Base-by-base conservation (phyloP, 768 basidiomycete genomes). In the Infundibulicybe gibba region DNA sequence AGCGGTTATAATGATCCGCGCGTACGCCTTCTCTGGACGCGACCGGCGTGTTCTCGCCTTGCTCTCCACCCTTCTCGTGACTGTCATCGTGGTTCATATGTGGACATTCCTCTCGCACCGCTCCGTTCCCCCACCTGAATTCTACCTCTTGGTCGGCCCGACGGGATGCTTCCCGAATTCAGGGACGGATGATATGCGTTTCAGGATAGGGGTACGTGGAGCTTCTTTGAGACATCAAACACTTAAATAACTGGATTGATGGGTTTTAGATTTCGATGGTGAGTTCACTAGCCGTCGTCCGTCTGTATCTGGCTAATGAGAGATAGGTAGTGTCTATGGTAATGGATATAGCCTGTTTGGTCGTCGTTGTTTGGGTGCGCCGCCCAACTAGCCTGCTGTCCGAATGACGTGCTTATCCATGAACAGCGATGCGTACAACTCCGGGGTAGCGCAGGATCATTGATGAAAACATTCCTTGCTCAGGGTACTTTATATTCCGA, bases 1-100 rank as follows among this genome's bases (percentile, higher is more conserved):
- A 73, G 72, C 58, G 40, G 71, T 75, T 20, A 72, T 75, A 64
- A 25, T 72, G 44, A 70, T 72, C 64, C 64, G 73, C 30, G 68
- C 72, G 14, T 70, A 70, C 43, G 73, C 69, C 6, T 75, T 75
- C 47, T 54, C 69, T 5, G 71, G 70, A 5, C 63, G 69, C 38
- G 64, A 58, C 41, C 51, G 47, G 35, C 51, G 46, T 8, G 48
- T 70, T 21, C 59, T 72, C 4, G 41, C 45, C 8, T 32, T 68
- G 16, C 50, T 75, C 37, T 55, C 60, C 9, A 16, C 49, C 6
- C 61, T 63, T 46, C 74, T 66, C 49, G 41, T 55, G 3, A 54
- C 53, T 9, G 61, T 75, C 12, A 44, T 68, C 14, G 66, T 53
- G 1, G 50, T 66, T 10, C 59, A 68, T 44, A 46, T 72, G 9